phyloP scores from a whole-genome alignment of 139 green algal genomes.

The Microglena sp. region DNA sequence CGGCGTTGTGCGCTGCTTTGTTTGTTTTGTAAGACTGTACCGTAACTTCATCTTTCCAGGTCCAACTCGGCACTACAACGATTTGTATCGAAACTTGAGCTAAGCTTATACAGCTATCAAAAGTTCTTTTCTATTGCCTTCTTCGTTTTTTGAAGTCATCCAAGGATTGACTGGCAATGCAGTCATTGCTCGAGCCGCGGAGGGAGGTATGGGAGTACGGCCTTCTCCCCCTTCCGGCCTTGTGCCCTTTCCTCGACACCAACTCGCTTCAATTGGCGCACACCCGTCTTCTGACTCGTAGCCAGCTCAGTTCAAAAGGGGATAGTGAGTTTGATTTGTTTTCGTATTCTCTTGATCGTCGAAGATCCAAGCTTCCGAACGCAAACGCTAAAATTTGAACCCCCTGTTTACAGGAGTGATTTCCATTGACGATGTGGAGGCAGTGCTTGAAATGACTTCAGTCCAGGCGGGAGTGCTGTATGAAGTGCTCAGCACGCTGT shows the following conservation, averaged over 20 bases:
- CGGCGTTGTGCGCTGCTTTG: too few species aligned
- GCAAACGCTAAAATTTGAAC: background rate
- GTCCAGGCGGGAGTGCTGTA: constrained; percentile 31
- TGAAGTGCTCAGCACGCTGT: constrained; percentile 20
- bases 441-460: constrained; percentile 22
- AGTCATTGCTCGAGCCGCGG: constrained; percentile 2
- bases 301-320: constrained; percentile 9
- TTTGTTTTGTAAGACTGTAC: too few species aligned
- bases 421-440: constrained; percentile 4
- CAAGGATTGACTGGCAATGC: background rate
- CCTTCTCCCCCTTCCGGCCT: constrained; percentile 17
- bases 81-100: too few species aligned
- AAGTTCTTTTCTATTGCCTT: too few species aligned
- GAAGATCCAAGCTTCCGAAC: background rate
- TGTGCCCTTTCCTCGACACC: constrained; percentile 34
- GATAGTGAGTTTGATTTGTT: constrained; percentile 25
- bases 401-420: constrained; percentile 22
- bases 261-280: constrained; percentile 17
- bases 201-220: constrained; percentile 39
- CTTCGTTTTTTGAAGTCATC: background rate
- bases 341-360: background rate
- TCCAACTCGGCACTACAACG: too few species aligned
- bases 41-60: too few species aligned
- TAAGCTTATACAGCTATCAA: too few species aligned
- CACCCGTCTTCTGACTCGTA: constrained; percentile 18